Percentiles rank a stretch among this genome's conserved stretches.
Conservation (phyloP, 768 basidiomycete species). For the Pholiota microspora region DNA sequence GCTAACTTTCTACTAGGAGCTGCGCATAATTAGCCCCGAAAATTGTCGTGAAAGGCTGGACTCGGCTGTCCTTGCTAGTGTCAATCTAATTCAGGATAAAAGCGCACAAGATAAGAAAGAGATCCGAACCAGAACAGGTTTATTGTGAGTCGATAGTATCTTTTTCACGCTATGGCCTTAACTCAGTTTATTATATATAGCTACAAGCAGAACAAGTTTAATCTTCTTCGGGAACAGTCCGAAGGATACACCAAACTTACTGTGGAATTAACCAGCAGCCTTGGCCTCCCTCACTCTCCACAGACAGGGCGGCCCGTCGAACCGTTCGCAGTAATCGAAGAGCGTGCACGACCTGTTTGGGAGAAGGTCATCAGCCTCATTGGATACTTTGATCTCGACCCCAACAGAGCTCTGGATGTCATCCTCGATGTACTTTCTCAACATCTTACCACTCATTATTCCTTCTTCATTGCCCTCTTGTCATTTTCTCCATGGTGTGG, state of each 20-base stretch:
- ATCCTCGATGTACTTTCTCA: slow-evolving; percentile 88
- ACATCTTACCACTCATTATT: slow-evolving; percentile 78
- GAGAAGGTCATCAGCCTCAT: slow-evolving; percentile 85
- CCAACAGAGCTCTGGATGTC: slow-evolving; percentile 90
- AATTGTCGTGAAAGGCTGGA: slow-evolving; percentile 79
- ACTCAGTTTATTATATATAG: slow-evolving; percentile 35
- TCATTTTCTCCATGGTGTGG: slow-evolving; percentile 87
- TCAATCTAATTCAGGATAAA: slow-evolving; percentile 71
- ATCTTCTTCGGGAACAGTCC: slow-evolving; percentile 93
- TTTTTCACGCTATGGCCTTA: background rate
- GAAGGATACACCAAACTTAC: slow-evolving; percentile 96
- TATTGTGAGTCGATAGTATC: slow-evolving; percentile 59
- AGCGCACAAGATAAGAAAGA: slow-evolving; percentile 72
- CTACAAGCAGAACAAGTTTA: slow-evolving; percentile 98
- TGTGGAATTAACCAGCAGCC: slow-evolving; percentile 73
- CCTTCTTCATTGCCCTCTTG: slow-evolving; percentile 86
- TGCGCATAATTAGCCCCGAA: slow-evolving; percentile 53
- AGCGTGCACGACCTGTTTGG: slow-evolving; percentile 71
- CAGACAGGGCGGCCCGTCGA: slow-evolving; percentile 67
- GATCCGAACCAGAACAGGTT: slow-evolving; percentile 72
- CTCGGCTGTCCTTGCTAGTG: slow-evolving; percentile 54
- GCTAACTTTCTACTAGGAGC: slow-evolving; percentile 38
- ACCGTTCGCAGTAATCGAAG: slow-evolving; percentile 51
- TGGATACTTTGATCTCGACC: slow-evolving; percentile 96
- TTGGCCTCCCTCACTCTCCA: slow-evolving; percentile 74